These are phyloP conservation scores for Cercis canadensis DNA, from an alignment of 306 rosid genomes.

Conservation along the genomic window DNA sequence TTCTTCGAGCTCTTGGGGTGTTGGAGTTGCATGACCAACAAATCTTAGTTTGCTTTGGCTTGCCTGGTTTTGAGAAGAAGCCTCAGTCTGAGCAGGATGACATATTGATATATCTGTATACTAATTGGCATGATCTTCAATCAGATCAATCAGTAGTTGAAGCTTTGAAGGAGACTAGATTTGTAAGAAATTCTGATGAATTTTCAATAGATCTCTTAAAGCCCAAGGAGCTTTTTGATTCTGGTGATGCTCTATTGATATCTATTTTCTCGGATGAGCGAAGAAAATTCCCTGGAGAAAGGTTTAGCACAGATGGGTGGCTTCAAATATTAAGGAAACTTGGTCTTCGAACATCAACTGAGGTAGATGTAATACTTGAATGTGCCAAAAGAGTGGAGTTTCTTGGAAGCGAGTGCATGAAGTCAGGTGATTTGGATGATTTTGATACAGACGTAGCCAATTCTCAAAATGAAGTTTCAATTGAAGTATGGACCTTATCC, in stretches of 20 bases:
- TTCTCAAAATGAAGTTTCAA: conserved; percentile 66
- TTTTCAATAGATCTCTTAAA: conserved; percentile 72
- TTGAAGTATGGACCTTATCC: conserved; percentile 87
- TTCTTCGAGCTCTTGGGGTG: conserved; percentile 84
- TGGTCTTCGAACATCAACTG: conserved; percentile 83
- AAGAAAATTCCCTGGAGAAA: conserved; percentile 91
- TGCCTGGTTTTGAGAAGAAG: conserved; percentile 82
- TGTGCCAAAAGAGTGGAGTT: conserved; percentile 93
- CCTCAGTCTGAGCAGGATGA: conserved; percentile 78
- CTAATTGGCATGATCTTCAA: conserved; percentile 93
- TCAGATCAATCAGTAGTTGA: conserved; percentile 68
- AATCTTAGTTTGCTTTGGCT: conserved; percentile 84
- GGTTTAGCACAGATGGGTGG: conserved; percentile 89
- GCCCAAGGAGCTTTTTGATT: conserved; percentile 88
- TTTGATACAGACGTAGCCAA: conserved; percentile 62
- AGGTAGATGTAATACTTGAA: conserved; percentile 83
- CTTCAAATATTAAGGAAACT: conserved; percentile 84
- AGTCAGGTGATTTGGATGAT: conserved; percentile 71
- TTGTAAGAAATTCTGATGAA: conserved; percentile 90
- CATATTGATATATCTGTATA: conserved; percentile 69
- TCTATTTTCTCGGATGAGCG: conserved; percentile 93
- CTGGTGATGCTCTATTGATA: conserved; percentile 79
- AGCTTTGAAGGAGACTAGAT: conserved; percentile 76
- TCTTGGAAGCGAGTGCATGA: conserved; percentile 83
- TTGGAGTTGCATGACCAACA: conserved; percentile 81